These are phyloP conservation scores for Malus orientalis DNA, from an alignment of 306 rosid genomes.

Conservation along the genomic window DNA sequence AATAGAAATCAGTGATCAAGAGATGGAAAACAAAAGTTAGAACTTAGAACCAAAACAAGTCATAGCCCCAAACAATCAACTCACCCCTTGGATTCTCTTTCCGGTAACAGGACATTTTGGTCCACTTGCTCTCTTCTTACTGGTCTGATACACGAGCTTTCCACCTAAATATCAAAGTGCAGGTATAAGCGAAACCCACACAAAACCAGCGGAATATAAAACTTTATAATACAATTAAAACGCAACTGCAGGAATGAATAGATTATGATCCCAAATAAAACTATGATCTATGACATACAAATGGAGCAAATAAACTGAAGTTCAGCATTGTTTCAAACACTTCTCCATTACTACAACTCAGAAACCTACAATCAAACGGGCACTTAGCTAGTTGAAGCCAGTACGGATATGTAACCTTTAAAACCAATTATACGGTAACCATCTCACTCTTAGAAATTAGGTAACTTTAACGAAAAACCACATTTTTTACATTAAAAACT, in stretches of 20 bases:
- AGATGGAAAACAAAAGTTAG: background rate
- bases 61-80: background rate
- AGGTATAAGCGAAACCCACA: background rate
- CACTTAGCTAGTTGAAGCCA: background rate
- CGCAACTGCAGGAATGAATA: background rate
- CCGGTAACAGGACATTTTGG: conserved; percentile 29
- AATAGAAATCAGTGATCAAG: background rate
- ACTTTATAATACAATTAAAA: background rate
- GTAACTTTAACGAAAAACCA: no score
- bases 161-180: conserved; percentile 5
- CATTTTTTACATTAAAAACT: no score
- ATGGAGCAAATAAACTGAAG: background rate
- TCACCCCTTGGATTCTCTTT: conserved; percentile 29
- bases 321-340: background rate
- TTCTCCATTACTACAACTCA: background rate
- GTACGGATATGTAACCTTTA: background rate
- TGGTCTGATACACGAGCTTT: conserved; percentile 24
- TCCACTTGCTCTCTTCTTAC: conserved; percentile 31
- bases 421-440: background rate
- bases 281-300: background rate
- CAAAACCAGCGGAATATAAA: background rate
- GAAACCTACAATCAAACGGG: background rate
- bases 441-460: background rate
- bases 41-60: background rate
- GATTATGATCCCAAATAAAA: background rate